A percentile compares a stretch with the other conserved stretches of the same genome.
Conservation (phyloP, 108 stramenopile genomes). For the Parietichytrium sp. region DNA sequence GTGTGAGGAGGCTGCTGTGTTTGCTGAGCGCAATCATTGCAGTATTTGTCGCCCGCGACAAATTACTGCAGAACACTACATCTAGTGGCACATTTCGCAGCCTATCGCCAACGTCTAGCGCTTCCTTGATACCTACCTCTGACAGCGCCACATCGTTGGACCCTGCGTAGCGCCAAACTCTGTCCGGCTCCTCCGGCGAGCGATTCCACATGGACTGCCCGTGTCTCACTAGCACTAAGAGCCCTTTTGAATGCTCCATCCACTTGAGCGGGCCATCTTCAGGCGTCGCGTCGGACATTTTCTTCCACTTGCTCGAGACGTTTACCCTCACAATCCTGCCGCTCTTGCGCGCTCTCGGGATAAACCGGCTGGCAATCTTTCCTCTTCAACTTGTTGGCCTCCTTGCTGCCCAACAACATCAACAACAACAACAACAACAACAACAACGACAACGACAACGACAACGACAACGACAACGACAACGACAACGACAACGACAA, state of each 20-base stretch:
- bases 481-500: too few relatives aligned
- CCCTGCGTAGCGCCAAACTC: constrained; percentile 81
- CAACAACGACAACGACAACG: too few relatives aligned
- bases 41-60: constrained; percentile 90
- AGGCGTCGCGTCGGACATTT: neutral
- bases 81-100: constrained; percentile 71
- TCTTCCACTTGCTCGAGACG: too few relatives aligned
- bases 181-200: constrained; percentile 48
- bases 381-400: too few relatives aligned
- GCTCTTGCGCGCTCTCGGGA: too few relatives aligned
- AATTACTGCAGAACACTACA: constrained; percentile 89
- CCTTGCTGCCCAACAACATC: too few relatives aligned
- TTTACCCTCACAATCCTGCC: too few relatives aligned
- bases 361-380: too few relatives aligned
- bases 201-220: constrained; percentile 95
- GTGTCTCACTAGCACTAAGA: constrained; percentile 64
- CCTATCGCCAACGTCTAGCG: constrained; percentile 73
- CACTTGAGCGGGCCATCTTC: neutral
- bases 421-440: too few relatives aligned
- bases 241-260: constrained; percentile 25
- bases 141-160: constrained; percentile 89
- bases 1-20: neutral
- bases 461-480: too few relatives aligned
- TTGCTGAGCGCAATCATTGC: constrained; percentile 68
- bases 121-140: constrained; percentile 79